Conservation (phyloP, 2,329 filamentous ascomycete genomes). For the Hyphodiscus sp. region DNA sequence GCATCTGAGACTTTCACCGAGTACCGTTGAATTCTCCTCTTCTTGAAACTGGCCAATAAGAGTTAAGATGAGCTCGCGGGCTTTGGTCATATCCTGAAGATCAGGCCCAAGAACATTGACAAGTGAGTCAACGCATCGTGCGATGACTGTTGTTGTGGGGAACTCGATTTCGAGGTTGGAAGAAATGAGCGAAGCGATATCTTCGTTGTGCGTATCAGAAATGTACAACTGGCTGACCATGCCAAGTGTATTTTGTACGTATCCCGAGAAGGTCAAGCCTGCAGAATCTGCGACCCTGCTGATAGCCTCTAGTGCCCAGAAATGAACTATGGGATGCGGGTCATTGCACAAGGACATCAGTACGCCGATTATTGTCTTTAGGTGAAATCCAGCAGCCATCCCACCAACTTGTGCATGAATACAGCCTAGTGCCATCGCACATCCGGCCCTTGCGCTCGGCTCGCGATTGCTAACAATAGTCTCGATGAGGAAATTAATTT, state of each 20-base stretch:
- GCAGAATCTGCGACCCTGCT: conserved; percentile 85
- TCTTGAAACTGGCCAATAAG: conserved; percentile 77
- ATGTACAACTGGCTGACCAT: conserved; percentile 93
- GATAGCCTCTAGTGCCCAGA: conserved; percentile 89
- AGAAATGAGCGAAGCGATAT: conserved; percentile 70
- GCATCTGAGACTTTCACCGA: conserved; percentile 73
- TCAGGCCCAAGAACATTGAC: conserved; percentile 96
- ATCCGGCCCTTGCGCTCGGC: conserved; percentile 86
- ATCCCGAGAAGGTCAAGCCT: conserved; percentile 83
- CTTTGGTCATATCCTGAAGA: conserved; percentile 84
- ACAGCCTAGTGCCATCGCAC: conserved; percentile 84
- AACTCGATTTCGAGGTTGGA: conserved; percentile 88
- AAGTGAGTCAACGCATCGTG: conserved; percentile 85
- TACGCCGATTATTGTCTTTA: conserved; percentile 96
- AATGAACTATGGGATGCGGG: conserved; percentile 90
- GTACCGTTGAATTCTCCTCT: conserved; percentile 63
- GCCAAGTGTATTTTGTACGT: conserved; percentile 82
- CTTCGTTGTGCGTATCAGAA: conserved; percentile 82
- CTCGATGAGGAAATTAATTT: conserved; percentile 88
- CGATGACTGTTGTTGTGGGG: conserved; percentile 74
- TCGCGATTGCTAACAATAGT: conserved; percentile 92
- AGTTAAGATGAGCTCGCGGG: conserved; percentile 84
- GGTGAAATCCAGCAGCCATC: conserved; percentile 92
- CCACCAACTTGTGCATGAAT: conserved; percentile 95
- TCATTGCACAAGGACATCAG: conserved; percentile 97